Percentiles rank a stretch among this genome's conserved stretches.
phyloP scores from a whole-genome alignment of 2,329 filamentous ascomycete genomes.

The Triangularia verruculosa region DNA sequence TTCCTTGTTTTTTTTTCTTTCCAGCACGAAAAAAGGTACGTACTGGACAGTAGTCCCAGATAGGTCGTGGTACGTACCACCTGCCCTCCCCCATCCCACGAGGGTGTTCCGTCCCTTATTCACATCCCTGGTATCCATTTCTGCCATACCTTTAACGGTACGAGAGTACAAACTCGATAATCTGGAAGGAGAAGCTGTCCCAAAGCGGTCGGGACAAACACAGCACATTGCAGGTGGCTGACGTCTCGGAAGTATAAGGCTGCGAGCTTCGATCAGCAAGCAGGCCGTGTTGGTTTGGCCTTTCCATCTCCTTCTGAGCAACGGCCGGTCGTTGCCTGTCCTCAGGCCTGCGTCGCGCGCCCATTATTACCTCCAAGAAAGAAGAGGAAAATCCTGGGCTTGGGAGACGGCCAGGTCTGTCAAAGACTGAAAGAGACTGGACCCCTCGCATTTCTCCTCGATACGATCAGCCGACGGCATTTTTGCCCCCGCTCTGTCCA shows the following conservation, averaged over 20 bases:
- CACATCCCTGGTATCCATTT: neutral
- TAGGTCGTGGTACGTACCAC: neutral
- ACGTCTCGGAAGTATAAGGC: conserved; percentile 12
- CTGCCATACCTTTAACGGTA: neutral
- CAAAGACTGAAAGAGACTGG: conserved; percentile 7
- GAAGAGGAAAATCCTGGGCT: neutral
- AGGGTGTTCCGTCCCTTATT: conserved; percentile 1
- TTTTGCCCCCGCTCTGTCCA: conserved; percentile 9
- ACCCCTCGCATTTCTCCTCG: conserved; percentile 8
- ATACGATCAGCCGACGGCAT: conserved; percentile 18
- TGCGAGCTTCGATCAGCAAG: neutral
- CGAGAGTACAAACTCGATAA: neutral
- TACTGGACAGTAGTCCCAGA: neutral
- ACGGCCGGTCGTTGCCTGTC: conserved; percentile 16
- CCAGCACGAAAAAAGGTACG: neutral
- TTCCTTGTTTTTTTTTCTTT: neutral
- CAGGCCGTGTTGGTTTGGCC: conserved; percentile 7
- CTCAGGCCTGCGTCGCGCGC: conserved; percentile 15
- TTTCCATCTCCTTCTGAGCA: conserved; percentile 2
- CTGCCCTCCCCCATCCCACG: neutral
- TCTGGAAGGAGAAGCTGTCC: neutral
- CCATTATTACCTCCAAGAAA: neutral
- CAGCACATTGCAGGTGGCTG: conserved; percentile 3
- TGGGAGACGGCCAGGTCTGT: neutral
- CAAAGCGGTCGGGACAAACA: conserved; percentile 3